phyloP scores from a whole-genome alignment of 495 filamentous ascomycete genomes.

The Geoglossum glabrum region DNA sequence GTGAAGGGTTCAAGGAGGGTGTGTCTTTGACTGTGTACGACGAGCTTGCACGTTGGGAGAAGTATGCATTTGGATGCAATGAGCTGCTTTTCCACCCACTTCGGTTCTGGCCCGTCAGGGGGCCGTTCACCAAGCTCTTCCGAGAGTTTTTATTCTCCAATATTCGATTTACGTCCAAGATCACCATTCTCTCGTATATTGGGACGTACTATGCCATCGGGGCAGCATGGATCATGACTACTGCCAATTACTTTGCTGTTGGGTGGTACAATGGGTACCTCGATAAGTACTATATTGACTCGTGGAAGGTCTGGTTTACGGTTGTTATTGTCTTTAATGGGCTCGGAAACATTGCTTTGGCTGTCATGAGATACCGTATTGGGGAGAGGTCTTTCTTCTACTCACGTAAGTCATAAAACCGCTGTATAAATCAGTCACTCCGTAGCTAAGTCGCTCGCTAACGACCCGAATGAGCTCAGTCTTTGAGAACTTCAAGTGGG shows the following conservation, averaged over 20 bases:
- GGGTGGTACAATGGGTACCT: conserved; percentile 30
- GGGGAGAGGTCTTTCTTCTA: conserved; percentile 18
- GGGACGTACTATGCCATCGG: conserved; percentile 73
- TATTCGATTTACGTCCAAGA: conserved; percentile 59
- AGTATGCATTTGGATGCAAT: conserved; percentile 24
- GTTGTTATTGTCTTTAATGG: conserved; percentile 4
- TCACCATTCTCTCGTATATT: conserved; percentile 67
- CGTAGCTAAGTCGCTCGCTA: background rate
- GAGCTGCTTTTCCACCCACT: conserved; percentile 20
- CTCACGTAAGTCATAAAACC: conserved; percentile 7
- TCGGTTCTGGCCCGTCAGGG: conserved; percentile 29
- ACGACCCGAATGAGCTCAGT: background rate
- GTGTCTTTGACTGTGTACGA: conserved; percentile 27
- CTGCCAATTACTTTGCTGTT: conserved; percentile 57
- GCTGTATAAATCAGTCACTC: background rate
- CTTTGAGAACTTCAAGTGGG: conserved; percentile 19
- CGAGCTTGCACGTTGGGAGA: conserved; percentile 26
- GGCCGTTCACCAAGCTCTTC: conserved; percentile 61
- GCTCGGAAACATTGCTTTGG: conserved; percentile 26
- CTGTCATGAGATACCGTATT: conserved; percentile 27
- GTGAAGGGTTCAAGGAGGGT: conserved; percentile 25
- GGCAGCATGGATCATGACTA: conserved; percentile 59
- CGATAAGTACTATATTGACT: conserved; percentile 29
- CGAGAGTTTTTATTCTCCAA: conserved; percentile 45
- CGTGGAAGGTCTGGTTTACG: conserved; percentile 22